Evolutionary conservation across 1,139 yeast species (phyloP).

Genomic region (Protomyces inundatus): DNA sequence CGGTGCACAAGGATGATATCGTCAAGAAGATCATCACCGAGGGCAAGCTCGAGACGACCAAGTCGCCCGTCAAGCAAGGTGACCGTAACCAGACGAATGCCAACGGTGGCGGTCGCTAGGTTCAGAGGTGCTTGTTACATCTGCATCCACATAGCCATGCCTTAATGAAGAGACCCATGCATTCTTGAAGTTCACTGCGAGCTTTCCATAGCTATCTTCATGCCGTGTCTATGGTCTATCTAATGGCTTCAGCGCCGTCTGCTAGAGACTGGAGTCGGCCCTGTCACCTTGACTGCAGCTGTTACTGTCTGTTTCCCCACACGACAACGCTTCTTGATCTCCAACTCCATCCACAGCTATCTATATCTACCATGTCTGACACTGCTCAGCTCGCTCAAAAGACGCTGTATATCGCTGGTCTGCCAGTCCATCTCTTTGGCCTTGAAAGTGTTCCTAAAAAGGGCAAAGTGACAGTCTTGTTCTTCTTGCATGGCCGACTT

Average conservation of each 20-base stretch:
- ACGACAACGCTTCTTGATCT: no score
- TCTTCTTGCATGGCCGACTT: slow-evolving; percentile 26
- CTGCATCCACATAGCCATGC: no score
- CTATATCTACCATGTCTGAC: not conserved
- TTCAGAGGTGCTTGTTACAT: no score
- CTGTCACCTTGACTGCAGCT: no score
- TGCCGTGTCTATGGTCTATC: no score
- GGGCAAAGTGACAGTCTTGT: slow-evolving; percentile 13
- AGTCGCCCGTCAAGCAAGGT: slow-evolving; percentile 13
- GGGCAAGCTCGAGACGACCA: slow-evolving; percentile 44
- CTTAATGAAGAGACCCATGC: no score
- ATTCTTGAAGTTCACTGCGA: no score
- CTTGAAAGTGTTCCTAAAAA: slow-evolving; percentile 28
- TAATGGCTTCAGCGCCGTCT: no score
- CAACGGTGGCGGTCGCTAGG: slow-evolving; percentile 1
- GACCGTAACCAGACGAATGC: slow-evolving; percentile 25
- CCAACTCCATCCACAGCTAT: no score
- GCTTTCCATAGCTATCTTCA: no score
- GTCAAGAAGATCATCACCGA: slow-evolving; percentile 52
- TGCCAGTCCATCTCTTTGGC: slow-evolving; percentile 35
- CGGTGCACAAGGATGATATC: slow-evolving; percentile 41
- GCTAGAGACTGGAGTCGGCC: no score
- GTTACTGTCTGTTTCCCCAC: no score
- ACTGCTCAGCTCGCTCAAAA: not conserved
- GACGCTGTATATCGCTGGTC: slow-evolving; percentile 33